Base-by-base conservation (phyloP, 257 asterid genomes). In the Thymus mandschuricus region DNA sequence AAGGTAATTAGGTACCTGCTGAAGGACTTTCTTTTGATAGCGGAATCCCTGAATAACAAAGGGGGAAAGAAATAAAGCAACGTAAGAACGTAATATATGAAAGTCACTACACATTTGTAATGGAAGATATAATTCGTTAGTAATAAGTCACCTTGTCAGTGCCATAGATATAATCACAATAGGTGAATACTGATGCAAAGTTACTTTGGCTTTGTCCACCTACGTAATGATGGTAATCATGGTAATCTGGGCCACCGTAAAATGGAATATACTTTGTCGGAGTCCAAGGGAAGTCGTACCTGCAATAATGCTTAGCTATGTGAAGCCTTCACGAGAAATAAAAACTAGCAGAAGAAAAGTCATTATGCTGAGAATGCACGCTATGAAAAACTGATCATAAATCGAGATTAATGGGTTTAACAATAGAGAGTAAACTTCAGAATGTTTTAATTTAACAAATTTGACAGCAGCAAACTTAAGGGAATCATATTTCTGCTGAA, bases 121-220 rank as follows among this genome's bases (percentile, higher is more conserved):
- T 27, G 35, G 52, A 55, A 13, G 15, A 54, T 35, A 46, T 13
- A 35, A 64, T 71, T 6, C 31, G 59, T 33, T 60, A 3, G 65
- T 34, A 55, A 71, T 35, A 35, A 35, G 21, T 83, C 60, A 88
- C 99, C 98, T 95, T 95, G 81, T 95, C 98, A 33, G 99, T 95
- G 81, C 99, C 98, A 75, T 95, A 95, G 51, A 95, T 83, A 81
- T 82, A 95, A 81, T 95, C 99, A 10, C 99, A 95, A 50, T 95
- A 95, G 60, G 99, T 95, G 84, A 95, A 95, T 31, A 95, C 99
- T 27, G 99, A 92, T 66, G 99, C 97, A 75, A 95, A 95, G 79
- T 95, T 95, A 80, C 99, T 95, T 76, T 95, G 98, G 81, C 99
- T 95, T 78, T 78, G 87, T 64, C 96, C 97, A 50, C 99, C 99